Conservation (phyloP, 352 stramenopile species). For the Pythium insidiosum region DNA sequence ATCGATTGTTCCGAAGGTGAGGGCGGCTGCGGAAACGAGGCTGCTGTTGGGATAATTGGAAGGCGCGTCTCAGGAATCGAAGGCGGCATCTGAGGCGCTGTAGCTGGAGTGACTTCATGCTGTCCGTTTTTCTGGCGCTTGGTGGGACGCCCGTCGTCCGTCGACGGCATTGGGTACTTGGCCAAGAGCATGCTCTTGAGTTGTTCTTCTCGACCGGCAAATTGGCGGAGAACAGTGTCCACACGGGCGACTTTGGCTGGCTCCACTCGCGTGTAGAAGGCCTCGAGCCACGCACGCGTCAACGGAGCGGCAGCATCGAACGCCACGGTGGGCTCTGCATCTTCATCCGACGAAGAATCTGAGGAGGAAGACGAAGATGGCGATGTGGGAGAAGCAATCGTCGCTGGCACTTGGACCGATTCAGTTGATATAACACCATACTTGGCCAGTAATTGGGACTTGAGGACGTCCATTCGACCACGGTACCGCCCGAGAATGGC, state of each 20-base stretch:
- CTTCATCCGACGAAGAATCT: constrained; percentile 12
- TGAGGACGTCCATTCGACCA: constrained; percentile 44
- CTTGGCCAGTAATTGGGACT: constrained; percentile 36
- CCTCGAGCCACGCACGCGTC: constrained; percentile 28
- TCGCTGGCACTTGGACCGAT: too few species aligned
- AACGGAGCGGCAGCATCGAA: not conserved
- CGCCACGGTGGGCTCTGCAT: constrained; percentile 4
- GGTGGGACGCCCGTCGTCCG: too few species aligned
- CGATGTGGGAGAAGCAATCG: not conserved
- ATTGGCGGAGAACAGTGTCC: constrained; percentile 48
- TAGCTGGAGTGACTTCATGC: too few species aligned
- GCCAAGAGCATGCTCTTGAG: constrained; percentile 48
- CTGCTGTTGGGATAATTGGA: too few species aligned
- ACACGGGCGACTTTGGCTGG: constrained; percentile 37
- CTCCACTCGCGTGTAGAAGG: constrained; percentile 47
- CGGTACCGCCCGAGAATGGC: constrained; percentile 50
- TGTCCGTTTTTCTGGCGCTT: too few species aligned
- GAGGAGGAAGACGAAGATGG: constrained; percentile 15
- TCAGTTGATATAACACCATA: constrained; percentile 30
- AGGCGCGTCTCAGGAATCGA: too few species aligned
- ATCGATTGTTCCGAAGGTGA: too few species aligned
- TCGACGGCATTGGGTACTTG: too few species aligned
- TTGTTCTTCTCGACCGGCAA: constrained; percentile 48
- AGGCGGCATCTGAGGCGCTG: too few species aligned
- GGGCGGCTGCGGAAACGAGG: too few species aligned